Evolutionary conservation across 2,329 filamentous ascomycete genomes (phyloP).

Genomic region (Pestalotiopsis sp.): DNA sequence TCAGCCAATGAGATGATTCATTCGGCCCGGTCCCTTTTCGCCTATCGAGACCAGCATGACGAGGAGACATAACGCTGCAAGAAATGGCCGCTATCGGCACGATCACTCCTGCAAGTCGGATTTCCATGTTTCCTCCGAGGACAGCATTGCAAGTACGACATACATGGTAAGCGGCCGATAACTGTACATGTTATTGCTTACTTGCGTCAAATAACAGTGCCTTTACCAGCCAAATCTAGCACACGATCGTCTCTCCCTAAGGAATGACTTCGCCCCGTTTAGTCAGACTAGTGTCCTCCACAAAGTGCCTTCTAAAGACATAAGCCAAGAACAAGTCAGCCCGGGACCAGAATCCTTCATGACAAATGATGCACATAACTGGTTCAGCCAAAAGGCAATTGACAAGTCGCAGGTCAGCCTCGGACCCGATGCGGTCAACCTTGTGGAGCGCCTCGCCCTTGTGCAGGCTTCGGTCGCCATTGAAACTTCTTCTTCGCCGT

Average conservation of each 20-base stretch:
- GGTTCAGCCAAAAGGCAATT: not conserved
- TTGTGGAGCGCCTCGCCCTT: not conserved
- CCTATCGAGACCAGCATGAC: not conserved
- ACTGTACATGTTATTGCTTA: not conserved
- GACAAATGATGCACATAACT: not conserved
- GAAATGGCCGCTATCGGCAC: not conserved
- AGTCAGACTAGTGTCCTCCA: not conserved
- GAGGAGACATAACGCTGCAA: not conserved
- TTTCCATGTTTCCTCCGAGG: not conserved
- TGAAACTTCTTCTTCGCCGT: not conserved
- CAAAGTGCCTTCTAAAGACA: not conserved
- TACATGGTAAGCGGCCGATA: no score
- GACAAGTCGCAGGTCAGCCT: not conserved
- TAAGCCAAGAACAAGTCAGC: not conserved
- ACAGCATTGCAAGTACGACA: no score
- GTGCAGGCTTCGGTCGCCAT: not conserved
- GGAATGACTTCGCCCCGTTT: slow-evolving; percentile 2
- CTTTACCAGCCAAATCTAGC: not conserved
- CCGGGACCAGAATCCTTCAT: not conserved
- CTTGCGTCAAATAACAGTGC: not conserved
- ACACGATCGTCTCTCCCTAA: not conserved
- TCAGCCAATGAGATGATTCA: not conserved
- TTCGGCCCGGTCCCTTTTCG: not conserved
- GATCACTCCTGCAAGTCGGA: not conserved
- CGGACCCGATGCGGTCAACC: not conserved